Base-by-base conservation (phyloP, 2,329 filamentous ascomycete species). In the Pseudocercospora eumusae region DNA sequence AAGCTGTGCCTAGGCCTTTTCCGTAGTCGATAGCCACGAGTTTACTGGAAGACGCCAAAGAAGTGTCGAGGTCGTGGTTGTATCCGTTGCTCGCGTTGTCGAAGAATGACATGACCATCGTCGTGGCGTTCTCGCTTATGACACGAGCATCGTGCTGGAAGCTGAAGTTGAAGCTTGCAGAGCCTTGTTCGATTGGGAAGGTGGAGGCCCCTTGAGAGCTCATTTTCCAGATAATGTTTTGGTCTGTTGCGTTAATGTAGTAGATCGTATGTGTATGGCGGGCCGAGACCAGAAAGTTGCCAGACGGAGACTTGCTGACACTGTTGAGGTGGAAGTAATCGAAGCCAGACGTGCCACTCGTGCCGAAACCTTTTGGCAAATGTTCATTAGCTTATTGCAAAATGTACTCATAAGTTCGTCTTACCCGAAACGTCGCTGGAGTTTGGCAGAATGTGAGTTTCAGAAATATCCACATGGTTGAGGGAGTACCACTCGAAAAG, bases 281-380 rank as follows among this genome's bases (percentile, higher is more conserved):
- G 45, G 71, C 69, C 0, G 76, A 78, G 15, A 78, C 68, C 31
- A 78, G 69, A 62, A 83, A 86, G 67, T 85, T 80, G 9, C 82
- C 81, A 0, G 76, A 68, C 0, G 71, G 66, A 56, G 80, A 79
- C 68, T 84, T 84, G 67, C 83, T 80, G 33, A 86, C 73, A 49
- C 81, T 81, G 73, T 85, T 84, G 71, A 85, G 80, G 70, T 84
- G 82, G 70, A 82, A 81, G 70, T 77, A 82, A 64, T 83, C 81
- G 47, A 52, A 52, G 15, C 47, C 47, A 25, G 47, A 52, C 1
- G 47, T 27, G 8, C 47, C 47, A 28, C 47, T 52, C 8, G 25
- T 28, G 13, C 47, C 47, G 23, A 28, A 28, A 10, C 44, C 44
- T 47, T n/a, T 18, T 7, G 10, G 15, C n/a, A 31, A 33, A 33